Base-by-base conservation (phyloP, 2,329 filamentous ascomycete genomes). In the Fusarium tuaranense region DNA sequence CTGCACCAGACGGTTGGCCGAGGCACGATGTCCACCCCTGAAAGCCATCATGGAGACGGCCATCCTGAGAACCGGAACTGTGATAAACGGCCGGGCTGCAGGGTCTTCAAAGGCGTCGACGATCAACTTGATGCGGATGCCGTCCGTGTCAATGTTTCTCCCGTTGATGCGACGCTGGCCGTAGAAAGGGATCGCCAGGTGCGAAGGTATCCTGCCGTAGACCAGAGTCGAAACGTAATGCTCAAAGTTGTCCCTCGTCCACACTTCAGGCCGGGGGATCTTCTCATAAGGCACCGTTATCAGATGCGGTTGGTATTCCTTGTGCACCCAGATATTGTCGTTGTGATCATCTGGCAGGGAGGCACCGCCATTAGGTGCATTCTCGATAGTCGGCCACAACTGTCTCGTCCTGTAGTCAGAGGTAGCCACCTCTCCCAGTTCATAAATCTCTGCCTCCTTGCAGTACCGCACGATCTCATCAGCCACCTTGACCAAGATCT, bases 1-100 rank as follows among this genome's bases (percentile, higher is more conserved):
- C 4, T 77, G 76, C 61, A 87, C 81, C 6, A 89, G 80, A 4
- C 68, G 73, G 34, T 81, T 79, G 8, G 82, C 83, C 9, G 69
- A 71, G 7, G 82, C 80, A 44, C 79, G 77, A 67, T 84, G 81
- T 12, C 83, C 83, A 25, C 81, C 83, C 36, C 76, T 78, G 30
- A 78, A 78, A 5, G 78, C 77, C 70, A 88, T 83, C 75, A 84
- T 87, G 0, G 78, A 79, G 44, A 89, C 79, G 6, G 86, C 86
- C 73, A 83, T 78, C 71, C 87, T 87, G 61, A 88, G 79, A 2
- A 84, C 81, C 0, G 82, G 70, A 7, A 79, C 78, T 0, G 87
- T 85, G 18, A 87, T 80, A 55, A 78, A 82, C 2, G 76, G 57
- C 18, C 75, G 77, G 0, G 84, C 79, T 1, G 77, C 72, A 1